Conservation (phyloP, 2,329 filamentous ascomycete genomes). For the Hypoxylon sp. region DNA sequence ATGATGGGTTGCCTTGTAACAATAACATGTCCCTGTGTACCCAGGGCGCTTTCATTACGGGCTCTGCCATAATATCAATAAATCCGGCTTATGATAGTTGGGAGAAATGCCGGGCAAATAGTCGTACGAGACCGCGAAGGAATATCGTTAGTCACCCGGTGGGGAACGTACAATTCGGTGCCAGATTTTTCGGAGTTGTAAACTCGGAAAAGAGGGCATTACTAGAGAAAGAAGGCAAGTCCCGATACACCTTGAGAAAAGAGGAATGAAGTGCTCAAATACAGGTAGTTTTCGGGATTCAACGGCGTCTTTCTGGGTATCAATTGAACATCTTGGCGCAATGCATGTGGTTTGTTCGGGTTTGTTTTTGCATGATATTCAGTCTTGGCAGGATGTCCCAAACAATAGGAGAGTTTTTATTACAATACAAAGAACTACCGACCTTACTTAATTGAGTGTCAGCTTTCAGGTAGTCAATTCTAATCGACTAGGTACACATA, state of each 20-base stretch:
- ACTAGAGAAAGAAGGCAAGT: neutral
- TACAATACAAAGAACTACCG: constrained; percentile 6
- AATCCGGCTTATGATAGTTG: neutral
- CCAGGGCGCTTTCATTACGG: neutral
- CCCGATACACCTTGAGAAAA: constrained; percentile 5
- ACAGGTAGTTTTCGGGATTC: neutral
- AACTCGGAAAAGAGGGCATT: neutral
- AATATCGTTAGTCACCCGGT: neutral
- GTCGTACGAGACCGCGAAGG: neutral
- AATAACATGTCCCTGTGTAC: neutral
- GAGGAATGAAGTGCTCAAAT: constrained; percentile 9
- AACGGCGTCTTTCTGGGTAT: constrained; percentile 12
- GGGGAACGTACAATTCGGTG: neutral
- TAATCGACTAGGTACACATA: too few relatives aligned
- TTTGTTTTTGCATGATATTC: constrained; percentile 10
- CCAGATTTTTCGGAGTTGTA: neutral
- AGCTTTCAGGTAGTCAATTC: neutral
- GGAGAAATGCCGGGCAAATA: neutral
- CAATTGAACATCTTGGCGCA: constrained; percentile 12
- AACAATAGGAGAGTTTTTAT: constrained; percentile 11
- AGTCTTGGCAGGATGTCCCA: constrained; percentile 9
- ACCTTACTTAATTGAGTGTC: neutral
- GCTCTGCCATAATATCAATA: neutral
- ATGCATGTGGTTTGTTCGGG: constrained; percentile 4
- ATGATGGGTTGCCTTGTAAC: neutral